Evolutionary conservation across 1,284 basidiomycete species (phyloP).

Genomic region (Heterobasidion occidentale): DNA sequence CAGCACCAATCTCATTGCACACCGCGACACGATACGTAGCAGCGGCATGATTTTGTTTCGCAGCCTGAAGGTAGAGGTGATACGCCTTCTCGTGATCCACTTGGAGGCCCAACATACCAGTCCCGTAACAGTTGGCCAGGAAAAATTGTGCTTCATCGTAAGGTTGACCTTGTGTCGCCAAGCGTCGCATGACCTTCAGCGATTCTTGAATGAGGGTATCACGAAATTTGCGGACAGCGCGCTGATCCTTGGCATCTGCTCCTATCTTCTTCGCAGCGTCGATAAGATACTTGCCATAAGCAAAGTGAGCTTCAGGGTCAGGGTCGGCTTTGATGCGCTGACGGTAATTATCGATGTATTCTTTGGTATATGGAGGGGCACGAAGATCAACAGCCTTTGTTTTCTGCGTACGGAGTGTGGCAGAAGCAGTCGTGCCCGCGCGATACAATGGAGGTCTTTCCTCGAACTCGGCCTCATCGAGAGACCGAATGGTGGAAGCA

Average conservation of each 20-base stretch:
- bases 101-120: constrained; percentile 87
- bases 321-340: constrained; percentile 96
- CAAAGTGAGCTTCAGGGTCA: constrained; percentile 97
- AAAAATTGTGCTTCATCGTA: constrained; percentile 99
- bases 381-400: constrained; percentile 81
- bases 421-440: constrained; percentile 47
- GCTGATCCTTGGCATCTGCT: constrained; percentile 63
- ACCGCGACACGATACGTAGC: constrained; percentile 97
- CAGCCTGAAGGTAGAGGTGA: constrained; percentile 96
- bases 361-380: constrained; percentile 88
- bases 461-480: constrained; percentile 38
- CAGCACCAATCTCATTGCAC: constrained; percentile 99
- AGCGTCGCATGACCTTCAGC: constrained; percentile 85
- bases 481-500: constrained; percentile 15
- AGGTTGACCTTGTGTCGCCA: constrained; percentile 85
- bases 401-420: constrained; percentile 56
- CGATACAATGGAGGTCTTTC: constrained; percentile 49
- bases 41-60: constrained; percentile 93
- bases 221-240: constrained; percentile 81
- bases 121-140: constrained; percentile 95
- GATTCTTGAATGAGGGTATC: constrained; percentile 86
- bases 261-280: constrained; percentile 97
- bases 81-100: constrained; percentile 98
- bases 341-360: constrained; percentile 96
- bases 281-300: constrained; percentile 96